Base-by-base conservation (phyloP, 306 rosid genomes). In the Corylus americana region DNA sequence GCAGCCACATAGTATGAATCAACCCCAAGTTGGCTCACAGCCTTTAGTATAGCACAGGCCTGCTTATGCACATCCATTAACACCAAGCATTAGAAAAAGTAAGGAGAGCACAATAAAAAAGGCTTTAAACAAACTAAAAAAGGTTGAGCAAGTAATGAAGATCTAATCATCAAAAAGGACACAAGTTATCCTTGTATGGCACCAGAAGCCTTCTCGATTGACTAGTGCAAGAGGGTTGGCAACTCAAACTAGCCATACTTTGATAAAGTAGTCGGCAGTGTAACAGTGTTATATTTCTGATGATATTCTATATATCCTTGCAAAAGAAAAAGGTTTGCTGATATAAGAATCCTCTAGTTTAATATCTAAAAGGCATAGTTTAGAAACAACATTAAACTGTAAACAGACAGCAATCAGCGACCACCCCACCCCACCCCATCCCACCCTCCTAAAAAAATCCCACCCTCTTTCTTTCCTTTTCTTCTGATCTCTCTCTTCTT, bases 1-100 rank as follows among this genome's bases (percentile, higher is more conserved):
- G 85, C 86, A 80, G 97, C 97, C 81, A 92, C 94, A 58, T 83
- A 71, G 87, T 95, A 92, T 4, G 94, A 86, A 76, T 80, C 83
- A 16, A 44, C 29, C 76, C 96, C 97, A 11, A 90, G 93, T 84
- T 82, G 35, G 54, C 85, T 90, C 48, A 76, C 91, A 9, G 85
- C 92, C 74, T 83, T 78, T 76, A 95, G 80, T 85, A 95, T 89
- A 73, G 73, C 96, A 78, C 89, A 92, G 18, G 62, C 92, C 98
- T 94, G 91, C 74, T 74, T 42, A 75, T 86, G 78, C 81, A 87
- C 44, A 77, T 75, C 67, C 72, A 73, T 54, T 22, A 70, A 75
- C 50, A 75, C 51, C 71, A 74, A 70, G 77, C 58, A 76, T 67
- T 12, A 71, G 71, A 75, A 8, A 68, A 62, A 85, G 68, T 29